Base-by-base conservation (phyloP, 2,329 filamentous ascomycete species). In the Ceratocystiopsis sp. region DNA sequence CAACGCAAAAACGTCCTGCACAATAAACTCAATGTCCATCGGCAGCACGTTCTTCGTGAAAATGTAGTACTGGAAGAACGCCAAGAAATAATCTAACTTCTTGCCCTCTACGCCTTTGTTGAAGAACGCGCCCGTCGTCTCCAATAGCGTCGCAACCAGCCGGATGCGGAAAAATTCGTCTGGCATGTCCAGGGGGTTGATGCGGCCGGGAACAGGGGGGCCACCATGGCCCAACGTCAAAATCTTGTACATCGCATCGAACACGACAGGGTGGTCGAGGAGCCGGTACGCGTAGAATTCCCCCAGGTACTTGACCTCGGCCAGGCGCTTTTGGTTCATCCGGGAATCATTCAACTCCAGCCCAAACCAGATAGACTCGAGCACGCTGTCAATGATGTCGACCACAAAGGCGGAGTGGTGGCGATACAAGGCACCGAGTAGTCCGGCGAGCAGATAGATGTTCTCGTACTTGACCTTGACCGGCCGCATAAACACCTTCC, bases 221-320 rank as follows among this genome's bases (percentile, higher is more conserved):
- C 89, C 89, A 29, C 78, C 77, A 59, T 96, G 84, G 21, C 89
- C 91, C 57, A 93, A 94, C 9, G 85, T 93, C 57, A 95, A 71
- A 52, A 98, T 82, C 55, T 85, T 86, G 66, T 95, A 98, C 61
- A 98, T 72, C 1, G 81, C 84, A 55, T 98, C 91, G 54, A 98
- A 98, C 42, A 98, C 81, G 19, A 96, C 82, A 0, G 84, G 83
- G 37, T 93, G 91, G 59, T 98, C 91, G 35, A 98, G 73, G 75
- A 98, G 84, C 45, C 91, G 83, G 58, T 96, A 98, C 55, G 95
- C 94, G 65, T 98, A 98, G 11, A 98, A 73, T 61, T 98, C 91
- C 18, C 84, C 87, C 6, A 98, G 69, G 57, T 95, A 98, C 58
- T 95, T 96, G 55, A 94, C 84, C 59, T 96, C 89, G 3, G 93